A percentile compares a stretch with the other conserved stretches of the same genome.
Evolutionary conservation across 768 basidiomycete genomes (phyloP).

Genomic region (Suillus occidentalis): DNA sequence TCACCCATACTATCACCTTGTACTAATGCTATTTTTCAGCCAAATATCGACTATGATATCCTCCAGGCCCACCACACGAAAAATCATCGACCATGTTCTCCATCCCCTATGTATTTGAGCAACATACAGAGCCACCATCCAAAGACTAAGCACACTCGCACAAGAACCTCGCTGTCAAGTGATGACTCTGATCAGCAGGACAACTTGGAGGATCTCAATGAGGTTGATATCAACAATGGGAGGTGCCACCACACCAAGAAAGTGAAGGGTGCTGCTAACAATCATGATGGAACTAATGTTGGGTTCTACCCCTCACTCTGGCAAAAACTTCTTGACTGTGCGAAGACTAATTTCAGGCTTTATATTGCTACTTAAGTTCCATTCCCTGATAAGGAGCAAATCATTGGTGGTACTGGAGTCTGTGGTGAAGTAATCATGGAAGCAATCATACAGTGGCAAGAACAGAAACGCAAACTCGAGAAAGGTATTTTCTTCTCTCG

Average conservation of each 20-base stretch:
- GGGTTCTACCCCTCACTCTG: neutral
- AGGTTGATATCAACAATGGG: neutral
- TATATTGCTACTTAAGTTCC: neutral
- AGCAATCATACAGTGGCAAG: neutral
- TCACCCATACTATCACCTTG: neutral
- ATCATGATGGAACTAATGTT: neutral
- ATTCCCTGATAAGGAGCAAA: neutral
- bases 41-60: neutral
- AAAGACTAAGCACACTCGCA: neutral
- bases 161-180: neutral
- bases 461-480: neutral
- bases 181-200: neutral
- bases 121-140: neutral
- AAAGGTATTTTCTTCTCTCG: neutral
- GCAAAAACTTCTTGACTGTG: neutral
- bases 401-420: neutral
- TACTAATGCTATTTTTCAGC: neutral
- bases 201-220: neutral
- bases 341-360: neutral
- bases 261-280: neutral
- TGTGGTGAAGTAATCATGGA: neutral
- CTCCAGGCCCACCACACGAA: neutral
- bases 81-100: neutral
- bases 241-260: neutral
- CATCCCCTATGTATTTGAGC: neutral